Conservation (phyloP, 208 protist species). For the Trypanosoma melophagium region DNA sequence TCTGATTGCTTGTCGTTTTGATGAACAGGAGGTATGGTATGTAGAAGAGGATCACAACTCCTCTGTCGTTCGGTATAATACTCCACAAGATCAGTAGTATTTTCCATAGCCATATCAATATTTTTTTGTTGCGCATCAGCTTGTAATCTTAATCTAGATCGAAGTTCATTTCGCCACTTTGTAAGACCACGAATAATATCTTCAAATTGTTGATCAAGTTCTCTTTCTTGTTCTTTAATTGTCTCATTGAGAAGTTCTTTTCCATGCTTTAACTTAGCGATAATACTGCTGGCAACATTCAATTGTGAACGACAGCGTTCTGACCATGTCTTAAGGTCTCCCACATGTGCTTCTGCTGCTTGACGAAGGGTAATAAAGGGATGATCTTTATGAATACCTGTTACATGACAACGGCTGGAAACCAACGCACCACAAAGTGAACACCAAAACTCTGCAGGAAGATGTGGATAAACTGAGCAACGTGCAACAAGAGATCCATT, state of each 20-base stretch:
- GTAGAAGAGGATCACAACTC: constrained; percentile 24
- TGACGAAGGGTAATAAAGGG: constrained; percentile 34
- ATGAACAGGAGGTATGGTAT: constrained; percentile 26
- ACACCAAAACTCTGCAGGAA: constrained; percentile 39
- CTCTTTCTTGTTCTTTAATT: constrained; percentile 16
- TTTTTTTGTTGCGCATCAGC: constrained; percentile 20
- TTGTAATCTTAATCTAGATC: constrained; percentile 25
- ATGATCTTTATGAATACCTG: constrained; percentile 36
- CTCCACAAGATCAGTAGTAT: constrained; percentile 20
- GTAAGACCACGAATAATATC: constrained; percentile 31
- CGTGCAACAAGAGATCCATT: constrained; percentile 14
- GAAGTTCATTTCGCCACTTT: constrained; percentile 23
- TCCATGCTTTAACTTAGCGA: constrained; percentile 26
- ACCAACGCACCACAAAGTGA: constrained; percentile 33
- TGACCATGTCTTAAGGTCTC: constrained; percentile 27
- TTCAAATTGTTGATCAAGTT: constrained; percentile 23
- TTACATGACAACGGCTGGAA: constrained; percentile 37
- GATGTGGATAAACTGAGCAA: constrained; percentile 37
- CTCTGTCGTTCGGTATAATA: constrained; percentile 23
- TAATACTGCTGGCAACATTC: constrained; percentile 22
- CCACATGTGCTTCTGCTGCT: constrained; percentile 37
- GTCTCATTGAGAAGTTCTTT: constrained; percentile 17
- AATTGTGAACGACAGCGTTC: constrained; percentile 30
- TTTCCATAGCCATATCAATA: constrained; percentile 24
- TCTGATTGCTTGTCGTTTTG: constrained; percentile 22